A percentile compares a stretch with the other conserved stretches of the same genome.
Conservation (phyloP, 257 asterid genomes). For the Solanum corneliomulleri region DNA sequence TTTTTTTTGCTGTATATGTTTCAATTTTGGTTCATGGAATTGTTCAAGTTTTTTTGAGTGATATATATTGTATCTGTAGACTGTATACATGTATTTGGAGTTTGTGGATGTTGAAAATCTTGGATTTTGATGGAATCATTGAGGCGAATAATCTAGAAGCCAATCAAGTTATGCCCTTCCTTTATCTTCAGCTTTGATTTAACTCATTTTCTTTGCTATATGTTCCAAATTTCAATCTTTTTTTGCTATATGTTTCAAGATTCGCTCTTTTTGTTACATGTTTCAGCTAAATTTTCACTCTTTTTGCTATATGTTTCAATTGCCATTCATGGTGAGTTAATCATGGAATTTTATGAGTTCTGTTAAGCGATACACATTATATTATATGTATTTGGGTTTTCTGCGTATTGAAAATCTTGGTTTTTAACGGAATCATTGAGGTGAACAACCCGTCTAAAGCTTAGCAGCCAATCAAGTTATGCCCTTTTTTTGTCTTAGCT, state of each 20-base stretch:
- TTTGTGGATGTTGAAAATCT: background rate
- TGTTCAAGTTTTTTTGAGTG: background rate
- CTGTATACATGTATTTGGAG: background rate
- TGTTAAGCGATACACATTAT: background rate
- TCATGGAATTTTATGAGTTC: background rate
- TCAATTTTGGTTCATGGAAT: background rate
- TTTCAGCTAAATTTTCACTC: background rate
- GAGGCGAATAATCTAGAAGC: background rate
- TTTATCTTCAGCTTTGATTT: background rate
- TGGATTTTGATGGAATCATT: background rate
- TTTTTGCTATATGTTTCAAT: background rate
- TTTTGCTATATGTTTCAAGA: background rate
- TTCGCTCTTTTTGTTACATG: background rate
- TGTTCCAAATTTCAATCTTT: background rate
- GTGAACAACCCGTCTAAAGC: background rate
- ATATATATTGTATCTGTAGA: background rate
- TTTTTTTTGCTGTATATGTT: background rate
- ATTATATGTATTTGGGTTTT: background rate
- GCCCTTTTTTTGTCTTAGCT: background rate
- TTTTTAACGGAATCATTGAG: background rate
- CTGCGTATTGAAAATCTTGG: background rate
- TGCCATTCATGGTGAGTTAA: background rate
- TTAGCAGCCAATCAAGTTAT: background rate
- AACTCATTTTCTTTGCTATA: background rate
- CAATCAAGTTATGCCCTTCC: background rate